Percentiles rank a stretch among this genome's conserved stretches.
phyloP scores from a whole-genome alignment of 371 early-diverging fungal species.

The Smittium culicis region DNA sequence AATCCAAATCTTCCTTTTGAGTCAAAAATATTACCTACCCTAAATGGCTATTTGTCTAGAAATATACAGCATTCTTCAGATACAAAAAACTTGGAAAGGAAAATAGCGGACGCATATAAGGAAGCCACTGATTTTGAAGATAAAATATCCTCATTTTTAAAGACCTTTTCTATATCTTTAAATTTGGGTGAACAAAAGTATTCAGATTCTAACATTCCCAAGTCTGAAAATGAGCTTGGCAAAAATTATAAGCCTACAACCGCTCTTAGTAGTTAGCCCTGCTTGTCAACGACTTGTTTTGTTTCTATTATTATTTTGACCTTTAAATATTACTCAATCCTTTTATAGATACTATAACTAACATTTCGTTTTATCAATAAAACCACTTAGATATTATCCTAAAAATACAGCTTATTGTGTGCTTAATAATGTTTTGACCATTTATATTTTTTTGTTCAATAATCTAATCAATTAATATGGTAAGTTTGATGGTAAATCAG shows the following conservation, averaged over 20 bases:
- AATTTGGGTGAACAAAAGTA: neutral
- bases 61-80: neutral
- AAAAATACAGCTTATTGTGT: no score
- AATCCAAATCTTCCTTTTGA: no score
- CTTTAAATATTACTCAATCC: no score
- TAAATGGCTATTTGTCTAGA: neutral
- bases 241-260: neutral
- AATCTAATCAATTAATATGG: no score
- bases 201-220: neutral
- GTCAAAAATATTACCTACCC: neutral
- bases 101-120: neutral
- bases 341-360: no score
- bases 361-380: no score
- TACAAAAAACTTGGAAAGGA: neutral
- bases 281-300: no score
- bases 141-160: neutral
- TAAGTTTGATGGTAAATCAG: no score
- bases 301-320: no score
- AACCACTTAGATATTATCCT: no score
- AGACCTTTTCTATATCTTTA: neutral
- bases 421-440: no score
- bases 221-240: neutral
- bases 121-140: neutral
- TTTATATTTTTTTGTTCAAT: no score
- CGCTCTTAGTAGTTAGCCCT: neutral